Evolutionary conservation across 2,329 filamentous ascomycete species (phyloP), one percentile per base, ranked within the genome.

Genomic region (Cryphonectria japonica): DNA sequence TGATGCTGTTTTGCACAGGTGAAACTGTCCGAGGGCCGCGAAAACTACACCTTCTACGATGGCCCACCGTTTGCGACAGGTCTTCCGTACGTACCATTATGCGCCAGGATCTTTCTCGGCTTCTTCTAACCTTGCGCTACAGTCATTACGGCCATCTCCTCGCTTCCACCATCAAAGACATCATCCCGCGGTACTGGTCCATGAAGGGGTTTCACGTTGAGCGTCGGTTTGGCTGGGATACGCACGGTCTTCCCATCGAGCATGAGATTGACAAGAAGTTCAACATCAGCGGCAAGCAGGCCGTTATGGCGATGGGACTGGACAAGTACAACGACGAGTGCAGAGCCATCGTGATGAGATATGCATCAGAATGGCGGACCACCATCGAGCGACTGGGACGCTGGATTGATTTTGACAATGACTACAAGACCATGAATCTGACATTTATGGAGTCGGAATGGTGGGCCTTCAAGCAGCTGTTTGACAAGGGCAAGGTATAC

Each of bases 371-470:
- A 80, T 98, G 95, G 95, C 89, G 94, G 77, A 84, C 90, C 74
- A 97, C 94, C 37, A 92, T 98, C 76, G 94, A 97, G 78, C 87
- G 95, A 73, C 83, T 98, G 57, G 95, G 95, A 70, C 91, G 95
- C 71, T 98, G 95, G 95, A 96, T 98, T 77, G 95, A 98, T 82
- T 98, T 98, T 76, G 95, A 98, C 82, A 96, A 97, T 77, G 94
- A 98, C 80, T 98, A 97, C 85, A 97, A 97, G 91, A 97, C 94
- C 50, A 97, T 98, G 94, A 92, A 98, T 80, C 87, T 91, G n/a
- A 91, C 85, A 29, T 98, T 97, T 83, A 98, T 98, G 95, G 95
- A 98, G 84, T 92, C 92, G 0, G 90, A 93, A 75, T 98, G 95
- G 95, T 98, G 95, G 95, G 92, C 96, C 26, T 97, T 97, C 85